These are phyloP conservation scores for Dactylis glomerata DNA, from an alignment of 176 grass and related monocot genomes.

Conservation along the genomic window DNA sequence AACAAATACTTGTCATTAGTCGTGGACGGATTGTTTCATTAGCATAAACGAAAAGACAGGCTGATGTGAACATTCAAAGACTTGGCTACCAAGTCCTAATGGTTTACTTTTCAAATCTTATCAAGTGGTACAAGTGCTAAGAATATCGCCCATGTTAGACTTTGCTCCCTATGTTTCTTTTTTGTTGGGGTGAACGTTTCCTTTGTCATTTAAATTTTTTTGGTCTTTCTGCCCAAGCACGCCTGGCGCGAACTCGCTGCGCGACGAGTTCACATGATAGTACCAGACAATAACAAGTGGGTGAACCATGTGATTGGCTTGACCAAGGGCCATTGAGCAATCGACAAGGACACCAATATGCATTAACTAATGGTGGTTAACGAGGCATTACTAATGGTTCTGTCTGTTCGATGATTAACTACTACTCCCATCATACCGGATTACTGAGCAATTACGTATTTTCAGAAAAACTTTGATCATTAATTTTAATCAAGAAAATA, in stretches of 20 bases:
- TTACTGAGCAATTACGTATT: too few relatives aligned
- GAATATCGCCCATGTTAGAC: too few relatives aligned
- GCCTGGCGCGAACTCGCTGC: too few relatives aligned
- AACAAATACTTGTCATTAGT: background rate
- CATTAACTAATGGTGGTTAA: background rate
- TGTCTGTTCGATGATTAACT: background rate
- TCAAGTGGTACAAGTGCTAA: too few relatives aligned
- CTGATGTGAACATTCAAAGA: background rate
- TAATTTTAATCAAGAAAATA: too few relatives aligned
- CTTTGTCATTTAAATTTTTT: too few relatives aligned
- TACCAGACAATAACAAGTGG: background rate
- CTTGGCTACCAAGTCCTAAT: background rate
- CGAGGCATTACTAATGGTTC: background rate
- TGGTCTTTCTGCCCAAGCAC: too few relatives aligned
- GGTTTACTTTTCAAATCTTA: background rate
- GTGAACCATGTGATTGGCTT: background rate
- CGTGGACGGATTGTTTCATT: background rate
- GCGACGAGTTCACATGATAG: too few relatives aligned
- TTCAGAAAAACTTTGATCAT: too few relatives aligned
- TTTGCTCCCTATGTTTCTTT: too few relatives aligned
- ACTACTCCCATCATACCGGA: too few relatives aligned
- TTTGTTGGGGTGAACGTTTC: too few relatives aligned
- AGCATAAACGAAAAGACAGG: background rate
- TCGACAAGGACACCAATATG: background rate
- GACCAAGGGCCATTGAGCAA: background rate